A percentile compares a stretch with the other conserved stretches of the same genome.
These are phyloP conservation scores for Jaapia argillacea DNA, from an alignment of 768 basidiomycete species.

Conservation along the genomic window DNA sequence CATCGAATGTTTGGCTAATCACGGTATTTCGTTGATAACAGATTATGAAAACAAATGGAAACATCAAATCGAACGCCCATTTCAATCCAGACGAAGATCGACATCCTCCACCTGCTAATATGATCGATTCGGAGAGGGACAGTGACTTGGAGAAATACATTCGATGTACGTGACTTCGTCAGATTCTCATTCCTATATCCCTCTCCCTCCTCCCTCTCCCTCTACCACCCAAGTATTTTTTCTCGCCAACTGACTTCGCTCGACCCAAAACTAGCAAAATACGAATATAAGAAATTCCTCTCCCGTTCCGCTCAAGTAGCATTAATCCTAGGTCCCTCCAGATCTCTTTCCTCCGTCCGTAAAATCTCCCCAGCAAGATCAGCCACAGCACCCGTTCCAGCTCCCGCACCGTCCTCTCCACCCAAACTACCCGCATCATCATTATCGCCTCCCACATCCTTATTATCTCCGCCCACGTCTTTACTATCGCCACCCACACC, in stretches of 20 bases:
- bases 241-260: conserved; percentile 1
- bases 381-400: conserved; percentile 4
- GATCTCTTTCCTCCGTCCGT: too few species aligned
- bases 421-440: conserved; percentile 10
- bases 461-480: conserved; percentile 8
- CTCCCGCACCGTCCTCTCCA: conserved; percentile 13
- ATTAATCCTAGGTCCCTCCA: conserved; percentile 1
- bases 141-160: conserved; percentile 90
- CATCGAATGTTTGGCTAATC: conserved; percentile 6
- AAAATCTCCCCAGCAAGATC: conserved; percentile 1
- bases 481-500: too few species aligned
- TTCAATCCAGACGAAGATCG: conserved; percentile 80
- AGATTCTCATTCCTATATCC: neutral
- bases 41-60: conserved; percentile 77
- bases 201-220: neutral
- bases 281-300: conserved; percentile 66
- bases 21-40: too few species aligned
- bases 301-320: conserved; percentile 24
- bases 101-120: conserved; percentile 74
- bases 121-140: conserved; percentile 73
- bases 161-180: conserved; percentile 43
- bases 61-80: conserved; percentile 65
- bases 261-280: too few species aligned
- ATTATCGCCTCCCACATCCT: too few species aligned
- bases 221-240: conserved; percentile 1